phyloP scores from a whole-genome alignment of 139 green algal genomes.

The Nannochloris sp. region DNA sequence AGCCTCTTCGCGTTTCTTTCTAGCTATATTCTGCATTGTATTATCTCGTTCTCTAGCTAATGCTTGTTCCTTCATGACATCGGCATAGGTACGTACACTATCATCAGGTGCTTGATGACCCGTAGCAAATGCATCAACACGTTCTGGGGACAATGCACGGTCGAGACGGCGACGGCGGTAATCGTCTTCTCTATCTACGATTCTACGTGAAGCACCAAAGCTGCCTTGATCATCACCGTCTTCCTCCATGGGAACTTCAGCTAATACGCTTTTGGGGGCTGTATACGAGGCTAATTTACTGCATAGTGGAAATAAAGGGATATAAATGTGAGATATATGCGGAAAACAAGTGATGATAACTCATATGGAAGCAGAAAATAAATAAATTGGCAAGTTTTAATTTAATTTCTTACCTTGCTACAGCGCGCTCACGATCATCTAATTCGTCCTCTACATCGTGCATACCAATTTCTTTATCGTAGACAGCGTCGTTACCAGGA shows the following conservation, averaged over 20 bases:
- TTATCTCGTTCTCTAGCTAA: conserved; percentile 84
- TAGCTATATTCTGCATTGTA: conserved; percentile 83
- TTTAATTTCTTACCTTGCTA: conserved; percentile 27
- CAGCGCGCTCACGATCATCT: conserved; percentile 38
- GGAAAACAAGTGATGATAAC: too few species aligned
- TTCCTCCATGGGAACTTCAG: conserved; percentile 51
- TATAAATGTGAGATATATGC: too few species aligned
- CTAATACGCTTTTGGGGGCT: conserved; percentile 60
- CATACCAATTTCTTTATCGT: conserved; percentile 29
- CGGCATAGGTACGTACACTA: conserved; percentile 70
- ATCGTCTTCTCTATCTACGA: conserved; percentile 87
- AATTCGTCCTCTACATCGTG: conserved; percentile 46
- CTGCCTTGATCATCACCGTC: conserved; percentile 22
- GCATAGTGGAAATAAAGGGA: too few species aligned
- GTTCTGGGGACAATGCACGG: conserved; percentile 77
- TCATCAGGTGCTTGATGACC: conserved; percentile 64
- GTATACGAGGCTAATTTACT: conserved; percentile 71
- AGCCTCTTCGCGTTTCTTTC: conserved; percentile 46
- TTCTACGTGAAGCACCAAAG: conserved; percentile 23
- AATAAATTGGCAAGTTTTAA: not conserved
- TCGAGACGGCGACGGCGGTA: conserved; percentile 74
- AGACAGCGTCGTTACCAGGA: conserved; percentile 15
- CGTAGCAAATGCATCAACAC: conserved; percentile 87
- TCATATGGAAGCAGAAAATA: not conserved
- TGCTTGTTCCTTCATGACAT: conserved; percentile 79